These are phyloP conservation scores for Talaromyces sp. DNA, from an alignment of 2,329 filamentous ascomycete species.

Conservation along the genomic window DNA sequence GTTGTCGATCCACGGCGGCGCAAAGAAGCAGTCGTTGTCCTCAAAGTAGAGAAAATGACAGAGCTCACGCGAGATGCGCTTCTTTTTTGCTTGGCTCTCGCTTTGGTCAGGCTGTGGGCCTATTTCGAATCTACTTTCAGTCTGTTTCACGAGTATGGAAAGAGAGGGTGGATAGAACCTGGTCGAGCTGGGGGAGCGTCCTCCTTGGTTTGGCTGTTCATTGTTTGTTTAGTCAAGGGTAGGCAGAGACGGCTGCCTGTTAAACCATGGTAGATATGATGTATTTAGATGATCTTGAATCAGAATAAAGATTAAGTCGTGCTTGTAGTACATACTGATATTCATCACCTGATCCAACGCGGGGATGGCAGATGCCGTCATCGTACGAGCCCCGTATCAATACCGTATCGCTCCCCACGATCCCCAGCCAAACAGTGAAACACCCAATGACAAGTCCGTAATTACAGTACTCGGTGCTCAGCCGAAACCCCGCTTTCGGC, in stretches of 20 bases:
- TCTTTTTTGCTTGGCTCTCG: background rate
- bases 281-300: background rate
- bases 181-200: background rate
- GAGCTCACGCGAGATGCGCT: conserved; percentile 16
- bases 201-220: background rate
- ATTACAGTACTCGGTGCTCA: background rate
- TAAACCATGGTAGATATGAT: background rate
- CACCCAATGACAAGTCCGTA: background rate
- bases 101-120: background rate
- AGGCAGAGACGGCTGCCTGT: background rate
- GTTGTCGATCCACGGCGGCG: conserved; percentile 15
- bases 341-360: background rate
- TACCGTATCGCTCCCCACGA: background rate
- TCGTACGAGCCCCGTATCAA: background rate
- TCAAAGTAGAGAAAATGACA: conserved; percentile 31
- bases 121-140: background rate
- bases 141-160: background rate
- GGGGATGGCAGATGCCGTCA: background rate
- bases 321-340: too few relatives aligned
- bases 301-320: background rate
- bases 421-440: background rate
- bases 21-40: conserved; percentile 32
- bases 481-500: conserved; percentile 1
- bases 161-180: background rate
- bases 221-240: background rate